A percentile compares a stretch with the other conserved stretches of the same genome.
Evolutionary conservation across 371 early-diverging fungal species (phyloP).

Genomic region (Entomophthora muscae): DNA sequence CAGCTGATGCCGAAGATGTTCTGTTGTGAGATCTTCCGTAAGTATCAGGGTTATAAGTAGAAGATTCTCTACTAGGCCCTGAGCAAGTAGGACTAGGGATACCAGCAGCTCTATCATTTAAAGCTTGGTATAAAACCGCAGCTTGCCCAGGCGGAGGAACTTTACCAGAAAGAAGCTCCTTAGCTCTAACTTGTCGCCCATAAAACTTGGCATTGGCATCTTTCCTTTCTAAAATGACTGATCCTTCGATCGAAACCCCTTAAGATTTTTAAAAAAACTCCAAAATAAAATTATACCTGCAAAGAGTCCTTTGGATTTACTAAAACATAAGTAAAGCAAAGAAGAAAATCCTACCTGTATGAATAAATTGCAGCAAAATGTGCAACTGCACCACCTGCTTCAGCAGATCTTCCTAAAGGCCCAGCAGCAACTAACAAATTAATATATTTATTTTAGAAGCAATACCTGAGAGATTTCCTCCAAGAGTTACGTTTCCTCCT

Average conservation of each 20-base stretch:
- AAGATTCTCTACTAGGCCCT: not conserved
- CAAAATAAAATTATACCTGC: constrained; percentile 53
- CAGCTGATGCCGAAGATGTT: not conserved
- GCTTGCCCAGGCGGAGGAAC: constrained; percentile 70
- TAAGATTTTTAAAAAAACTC: no score
- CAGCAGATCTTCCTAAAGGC: constrained; percentile 80
- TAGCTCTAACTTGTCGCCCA: constrained; percentile 54
- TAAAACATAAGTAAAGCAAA: constrained; percentile 10
- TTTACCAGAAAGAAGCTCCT: constrained; percentile 57
- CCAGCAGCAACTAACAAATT: constrained; percentile 64
- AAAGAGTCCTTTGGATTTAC: constrained; percentile 82
- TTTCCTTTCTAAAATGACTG: constrained; percentile 78
- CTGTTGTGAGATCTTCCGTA: not conserved
- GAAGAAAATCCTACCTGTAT: constrained; percentile 28
- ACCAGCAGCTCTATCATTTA: constrained; percentile 26
- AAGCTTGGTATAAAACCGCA: constrained; percentile 56
- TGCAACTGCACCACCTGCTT: constrained; percentile 67
- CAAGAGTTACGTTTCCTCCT: constrained; percentile 84
- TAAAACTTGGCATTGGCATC: constrained; percentile 85
- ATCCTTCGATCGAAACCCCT: constrained; percentile 88
- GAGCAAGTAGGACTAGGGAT: not conserved
- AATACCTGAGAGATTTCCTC: constrained; percentile 60
- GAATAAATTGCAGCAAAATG: constrained; percentile 81
- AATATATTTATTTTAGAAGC: not conserved
- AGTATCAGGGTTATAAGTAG: not conserved